phyloP scores from a whole-genome alignment of 2,329 filamentous ascomycete genomes.

The Penicillium frequentans region DNA sequence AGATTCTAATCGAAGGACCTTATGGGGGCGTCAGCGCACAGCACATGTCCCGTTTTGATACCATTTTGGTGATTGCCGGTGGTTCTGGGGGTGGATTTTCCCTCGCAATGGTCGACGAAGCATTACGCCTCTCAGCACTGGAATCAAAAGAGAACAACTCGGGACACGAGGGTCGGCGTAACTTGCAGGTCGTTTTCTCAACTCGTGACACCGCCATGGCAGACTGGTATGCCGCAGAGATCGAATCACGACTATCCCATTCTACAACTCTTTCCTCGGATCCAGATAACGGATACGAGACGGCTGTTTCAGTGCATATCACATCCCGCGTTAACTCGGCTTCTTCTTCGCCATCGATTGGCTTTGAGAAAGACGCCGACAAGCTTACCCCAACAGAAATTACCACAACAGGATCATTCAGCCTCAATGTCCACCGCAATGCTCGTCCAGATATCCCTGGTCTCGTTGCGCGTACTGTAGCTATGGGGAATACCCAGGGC shows the following conservation, averaged over 20 bases:
- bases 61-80: conserved; percentile 53
- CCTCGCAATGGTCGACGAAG: conserved; percentile 52
- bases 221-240: conserved; percentile 25
- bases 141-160: background rate
- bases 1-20: conserved; percentile 57
- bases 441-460: conserved; percentile 37
- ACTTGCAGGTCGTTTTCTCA: conserved; percentile 23
- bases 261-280: conserved; percentile 13
- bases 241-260: conserved; percentile 19
- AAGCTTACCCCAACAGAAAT: conserved; percentile 16
- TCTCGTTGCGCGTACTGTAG: conserved; percentile 22
- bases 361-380: conserved; percentile 3
- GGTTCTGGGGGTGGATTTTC: conserved; percentile 58
- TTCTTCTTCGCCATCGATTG: conserved; percentile 5
- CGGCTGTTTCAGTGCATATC: conserved; percentile 25
- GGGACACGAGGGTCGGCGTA: conserved; percentile 4
- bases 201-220: conserved; percentile 22
- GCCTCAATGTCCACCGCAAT: conserved; percentile 20
- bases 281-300: conserved; percentile 16
- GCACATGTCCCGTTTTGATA: conserved; percentile 42
- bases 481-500: conserved; percentile 8
- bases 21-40: conserved; percentile 53
- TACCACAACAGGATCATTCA: conserved; percentile 19
- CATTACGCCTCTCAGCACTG: conserved; percentile 19
- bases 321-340: conserved; percentile 10